These are phyloP conservation scores for Cryptococcus hybrid DNA, from an alignment of 1,284 basidiomycete genomes.

Conservation along the genomic window DNA sequence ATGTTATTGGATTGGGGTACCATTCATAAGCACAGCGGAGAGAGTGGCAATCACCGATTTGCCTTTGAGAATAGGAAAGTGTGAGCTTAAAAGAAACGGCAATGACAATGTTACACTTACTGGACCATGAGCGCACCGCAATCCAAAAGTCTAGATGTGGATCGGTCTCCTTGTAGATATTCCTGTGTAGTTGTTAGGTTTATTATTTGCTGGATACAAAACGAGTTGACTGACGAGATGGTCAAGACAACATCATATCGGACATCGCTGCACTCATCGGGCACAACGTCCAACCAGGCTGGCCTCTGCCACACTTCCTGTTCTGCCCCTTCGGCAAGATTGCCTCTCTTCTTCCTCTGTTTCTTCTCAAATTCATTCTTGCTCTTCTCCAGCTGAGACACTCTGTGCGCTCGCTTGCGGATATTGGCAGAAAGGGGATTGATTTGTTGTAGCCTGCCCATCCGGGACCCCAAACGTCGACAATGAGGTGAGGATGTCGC, in stretches of 20 bases:
- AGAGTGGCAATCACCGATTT: slow-evolving; percentile 48
- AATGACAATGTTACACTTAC: slow-evolving; percentile 21
- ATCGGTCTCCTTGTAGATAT: slow-evolving; percentile 45
- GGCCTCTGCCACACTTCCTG: slow-evolving; percentile 14
- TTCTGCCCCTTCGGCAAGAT: slow-evolving; percentile 5
- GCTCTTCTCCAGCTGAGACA: slow-evolving; percentile 27
- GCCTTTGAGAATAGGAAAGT: slow-evolving; percentile 18
- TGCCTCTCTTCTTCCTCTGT: slow-evolving; percentile 6
- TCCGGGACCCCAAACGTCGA: slow-evolving; percentile 50
- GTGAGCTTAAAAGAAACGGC: neutral
- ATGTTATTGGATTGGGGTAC: slow-evolving; percentile 49
- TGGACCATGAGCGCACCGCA: slow-evolving; percentile 48
- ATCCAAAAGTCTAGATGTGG: slow-evolving; percentile 44
- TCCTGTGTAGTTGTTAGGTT: slow-evolving; percentile 18
- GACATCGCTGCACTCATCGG: slow-evolving; percentile 27
- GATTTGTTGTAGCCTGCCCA: slow-evolving; percentile 44
- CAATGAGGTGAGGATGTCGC: slow-evolving; percentile 41
- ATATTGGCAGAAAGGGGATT: slow-evolving; percentile 38
- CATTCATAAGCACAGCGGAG: slow-evolving; percentile 45
- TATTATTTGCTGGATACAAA: too few relatives aligned
- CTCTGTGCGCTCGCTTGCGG: slow-evolving; percentile 32
- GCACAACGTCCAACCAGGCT: slow-evolving; percentile 12
- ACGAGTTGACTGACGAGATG: slow-evolving; percentile 35
- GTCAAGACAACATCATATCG: slow-evolving; percentile 46
- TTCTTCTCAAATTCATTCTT: slow-evolving; percentile 11